Evolutionary conservation across 805 yeast genomes (phyloP), one percentile per base, ranked within the genome.

Genomic region (Starmerella scarabaei): DNA sequence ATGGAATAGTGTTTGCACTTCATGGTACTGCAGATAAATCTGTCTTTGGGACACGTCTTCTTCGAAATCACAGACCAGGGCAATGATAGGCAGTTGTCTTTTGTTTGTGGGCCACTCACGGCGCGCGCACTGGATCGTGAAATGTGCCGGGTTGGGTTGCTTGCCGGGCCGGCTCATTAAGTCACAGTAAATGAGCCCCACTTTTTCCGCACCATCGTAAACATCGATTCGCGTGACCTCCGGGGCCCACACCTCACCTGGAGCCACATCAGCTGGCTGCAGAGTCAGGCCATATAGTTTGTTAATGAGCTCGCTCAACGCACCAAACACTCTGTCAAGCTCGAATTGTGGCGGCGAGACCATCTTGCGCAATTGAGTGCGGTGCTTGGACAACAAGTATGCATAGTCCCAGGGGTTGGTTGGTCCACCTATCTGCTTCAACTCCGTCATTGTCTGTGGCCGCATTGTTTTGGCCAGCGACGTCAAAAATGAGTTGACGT

Each of bases 41-140:
- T 19, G 23, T 15, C 33, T 26, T 8, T 27, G 20, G 12, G 20
- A n/a, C 9, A 59, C 52, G 14, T 46, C 31, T n/a, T 43, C 41
- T 1, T 53, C 52, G 56, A 91, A 88, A 54, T 85, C 84, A 57
- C 97, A 91, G 15, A 84, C 82, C 19, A 88, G 64, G 1, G 93
- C 82, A 36, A 91, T 82, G 6, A 88, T 84, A 0, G 98, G 97
- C 17, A 88, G 60, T 61, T 88, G 98, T 55, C 71, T 76, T 26
- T 33, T 20, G 18, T 29, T 26, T 3, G 33, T 17, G 18, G 30
- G 28, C 6, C 9, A 14, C 5, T 35, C 54, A 53, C 75, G 73
- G 49, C 97, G 70, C n/a, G 94, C 82, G 53, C 97, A 91, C 46
- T 91, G 84, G 6, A 91, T 82, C 0, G 97, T 91, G 61, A 83